These are phyloP conservation scores for Rhodofomes roseus DNA, from an alignment of 1,284 basidiomycete genomes.

Conservation along the genomic window DNA sequence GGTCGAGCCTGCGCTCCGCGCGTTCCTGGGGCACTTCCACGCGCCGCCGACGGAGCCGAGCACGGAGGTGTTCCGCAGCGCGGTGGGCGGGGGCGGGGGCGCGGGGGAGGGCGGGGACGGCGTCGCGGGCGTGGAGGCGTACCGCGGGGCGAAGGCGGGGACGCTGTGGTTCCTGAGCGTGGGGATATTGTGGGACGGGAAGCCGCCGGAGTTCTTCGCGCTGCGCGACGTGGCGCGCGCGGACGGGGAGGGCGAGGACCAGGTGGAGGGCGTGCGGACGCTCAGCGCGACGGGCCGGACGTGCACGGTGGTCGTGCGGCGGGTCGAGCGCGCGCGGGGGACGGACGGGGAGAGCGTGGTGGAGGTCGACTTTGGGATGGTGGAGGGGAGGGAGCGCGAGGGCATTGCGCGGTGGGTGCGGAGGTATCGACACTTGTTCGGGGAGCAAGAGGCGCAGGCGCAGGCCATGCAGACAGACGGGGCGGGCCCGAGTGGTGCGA, in stretches of 20 bases:
- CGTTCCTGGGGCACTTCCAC: slow-evolving; percentile 49
- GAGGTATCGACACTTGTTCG: slow-evolving; percentile 54
- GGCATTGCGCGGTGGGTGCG: slow-evolving; percentile 63
- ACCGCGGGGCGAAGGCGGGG: slow-evolving; percentile 64
- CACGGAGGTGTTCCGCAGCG: slow-evolving; percentile 50
- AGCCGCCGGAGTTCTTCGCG: slow-evolving; percentile 73
- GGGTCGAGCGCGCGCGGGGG: slow-evolving; percentile 29
- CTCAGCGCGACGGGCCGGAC: slow-evolving; percentile 64
- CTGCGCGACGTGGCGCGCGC: slow-evolving; percentile 47
- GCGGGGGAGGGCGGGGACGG: too few species aligned
- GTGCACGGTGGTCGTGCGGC: slow-evolving; percentile 57
- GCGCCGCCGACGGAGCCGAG: slow-evolving; percentile 47
- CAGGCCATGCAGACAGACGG: neutral
- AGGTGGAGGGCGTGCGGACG: slow-evolving; percentile 52
- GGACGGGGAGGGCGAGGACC: slow-evolving; percentile 32
- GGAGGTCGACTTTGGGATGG: slow-evolving; percentile 66
- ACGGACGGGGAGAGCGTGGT: slow-evolving; percentile 32
- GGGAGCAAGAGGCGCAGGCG: slow-evolving; percentile 27
- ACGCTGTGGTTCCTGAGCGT: slow-evolving; percentile 66
- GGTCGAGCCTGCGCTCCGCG: slow-evolving; percentile 43
- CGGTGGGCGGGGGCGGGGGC: slow-evolving; percentile 10
- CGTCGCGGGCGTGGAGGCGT: slow-evolving; percentile 61
- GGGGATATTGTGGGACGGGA: slow-evolving; percentile 70
- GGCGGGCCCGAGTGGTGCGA: neutral
- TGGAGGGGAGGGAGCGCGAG: slow-evolving; percentile 66